phyloP scores from a whole-genome alignment of 805 yeast genomes.

The Sungouiozyma intestinalis region DNA sequence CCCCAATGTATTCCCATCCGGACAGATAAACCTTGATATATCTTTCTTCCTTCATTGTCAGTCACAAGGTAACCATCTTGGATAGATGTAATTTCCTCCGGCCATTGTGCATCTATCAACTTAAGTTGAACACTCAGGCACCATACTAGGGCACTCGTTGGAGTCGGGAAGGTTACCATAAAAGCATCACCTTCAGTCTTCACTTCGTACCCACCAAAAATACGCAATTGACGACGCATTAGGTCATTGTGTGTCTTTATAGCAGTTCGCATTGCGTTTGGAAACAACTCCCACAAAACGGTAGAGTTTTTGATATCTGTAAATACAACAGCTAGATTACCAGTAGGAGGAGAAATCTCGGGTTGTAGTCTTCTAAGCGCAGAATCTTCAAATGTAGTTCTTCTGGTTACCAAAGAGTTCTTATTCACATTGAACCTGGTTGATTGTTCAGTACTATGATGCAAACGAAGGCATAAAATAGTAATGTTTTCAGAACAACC shows the following conservation, averaged over 20 bases:
- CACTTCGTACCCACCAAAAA: slow-evolving; percentile 95
- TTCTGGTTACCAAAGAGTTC: slow-evolving; percentile 35
- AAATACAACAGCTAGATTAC: slow-evolving; percentile 89
- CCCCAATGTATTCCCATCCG: slow-evolving; percentile 99
- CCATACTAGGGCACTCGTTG: slow-evolving; percentile 85
- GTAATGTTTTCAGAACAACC: slow-evolving; percentile 75
- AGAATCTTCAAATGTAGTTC: slow-evolving; percentile 61
- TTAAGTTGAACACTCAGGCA: slow-evolving; percentile 88
- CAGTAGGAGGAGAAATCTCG: slow-evolving; percentile 91
- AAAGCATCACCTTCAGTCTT: slow-evolving; percentile 99
- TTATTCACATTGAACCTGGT: slow-evolving; percentile 26
- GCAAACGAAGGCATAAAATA: slow-evolving; percentile 67
- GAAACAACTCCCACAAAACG: slow-evolving; percentile 82
- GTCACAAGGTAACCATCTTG: slow-evolving; percentile 75
- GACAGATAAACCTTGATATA: slow-evolving; percentile 85
- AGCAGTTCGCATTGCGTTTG: slow-evolving; percentile 92
- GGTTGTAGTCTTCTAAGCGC: slow-evolving; percentile 72
- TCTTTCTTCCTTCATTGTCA: slow-evolving; percentile 45
- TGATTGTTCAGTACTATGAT: slow-evolving; percentile 35
- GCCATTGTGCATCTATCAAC: slow-evolving; percentile 84
- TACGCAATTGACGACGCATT: slow-evolving; percentile 86
- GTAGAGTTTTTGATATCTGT: slow-evolving; percentile 97
- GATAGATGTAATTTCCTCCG: slow-evolving; percentile 75
- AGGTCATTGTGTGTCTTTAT: slow-evolving; percentile 87
- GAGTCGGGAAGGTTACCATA: slow-evolving; percentile 93